phyloP scores from a whole-genome alignment of 148 eudicot species.

The Linanthus parryae region DNA sequence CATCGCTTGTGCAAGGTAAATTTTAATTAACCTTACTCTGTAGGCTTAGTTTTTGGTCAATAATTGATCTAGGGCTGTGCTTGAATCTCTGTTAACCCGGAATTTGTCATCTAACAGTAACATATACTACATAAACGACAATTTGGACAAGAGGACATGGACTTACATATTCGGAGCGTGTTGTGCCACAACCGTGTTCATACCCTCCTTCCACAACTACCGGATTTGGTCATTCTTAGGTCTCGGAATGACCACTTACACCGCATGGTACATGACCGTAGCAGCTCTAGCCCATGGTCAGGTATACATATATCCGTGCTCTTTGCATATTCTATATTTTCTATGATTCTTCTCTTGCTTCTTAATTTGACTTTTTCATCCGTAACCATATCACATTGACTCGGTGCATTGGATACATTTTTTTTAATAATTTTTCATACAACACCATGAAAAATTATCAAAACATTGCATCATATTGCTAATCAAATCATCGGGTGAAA shows the following conservation, averaged over 20 bases:
- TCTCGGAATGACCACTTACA: constrained; percentile 33
- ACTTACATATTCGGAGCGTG: constrained; percentile 35
- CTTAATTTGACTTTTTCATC: neutral
- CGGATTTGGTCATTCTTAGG: constrained; percentile 35
- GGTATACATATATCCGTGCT: constrained; percentile 6
- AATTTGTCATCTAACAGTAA: constrained; percentile 18
- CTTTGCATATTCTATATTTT: neutral
- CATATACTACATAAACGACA: constrained; percentile 32
- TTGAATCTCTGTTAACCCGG: neutral
- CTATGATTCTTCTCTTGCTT: too few species aligned
- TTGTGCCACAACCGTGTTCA: constrained; percentile 34
- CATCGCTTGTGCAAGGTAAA: constrained; percentile 36
- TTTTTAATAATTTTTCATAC: too few species aligned
- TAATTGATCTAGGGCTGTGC: neutral
- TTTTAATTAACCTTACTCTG: neutral
- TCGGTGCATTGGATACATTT: too few species aligned
- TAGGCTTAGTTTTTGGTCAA: neutral
- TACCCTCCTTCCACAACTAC: constrained; percentile 35
- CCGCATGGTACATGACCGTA: constrained; percentile 32
- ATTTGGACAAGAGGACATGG: constrained; percentile 35
- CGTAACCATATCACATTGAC: too few species aligned
- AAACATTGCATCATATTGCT: too few species aligned
- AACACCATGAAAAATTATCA: too few species aligned
- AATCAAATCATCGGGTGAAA: too few species aligned
- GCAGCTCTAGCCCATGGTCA: constrained; percentile 29